Conservation (phyloP, 805 yeast species). For the Diddensiella santjacobensis region DNA sequence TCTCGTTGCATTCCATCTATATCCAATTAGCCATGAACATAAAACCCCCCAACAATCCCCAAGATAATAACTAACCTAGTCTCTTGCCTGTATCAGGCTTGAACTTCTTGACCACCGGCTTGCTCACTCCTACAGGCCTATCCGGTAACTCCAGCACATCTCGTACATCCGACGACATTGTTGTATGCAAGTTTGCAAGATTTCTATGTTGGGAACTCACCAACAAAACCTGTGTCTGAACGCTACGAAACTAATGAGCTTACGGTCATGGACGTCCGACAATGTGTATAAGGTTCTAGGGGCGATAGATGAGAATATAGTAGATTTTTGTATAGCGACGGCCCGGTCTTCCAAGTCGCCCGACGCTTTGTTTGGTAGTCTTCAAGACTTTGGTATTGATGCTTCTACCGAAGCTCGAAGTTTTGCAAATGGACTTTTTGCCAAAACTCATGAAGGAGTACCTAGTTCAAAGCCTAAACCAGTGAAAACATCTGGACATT, state of each 20-base stretch:
- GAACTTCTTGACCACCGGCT: conserved; percentile 22
- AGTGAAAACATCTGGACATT: conserved; percentile 5
- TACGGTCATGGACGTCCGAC: conserved; percentile 25
- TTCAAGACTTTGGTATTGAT: conserved; percentile 26
- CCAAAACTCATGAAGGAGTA: conserved; percentile 9
- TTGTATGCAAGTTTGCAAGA: not conserved
- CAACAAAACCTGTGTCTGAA: not conserved
- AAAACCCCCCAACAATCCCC: conserved; percentile 4
- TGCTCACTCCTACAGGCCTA: conserved; percentile 13
- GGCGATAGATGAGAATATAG: conserved; percentile 26
- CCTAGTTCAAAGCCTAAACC: not conserved
- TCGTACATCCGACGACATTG: conserved; percentile 30
- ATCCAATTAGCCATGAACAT: not conserved
- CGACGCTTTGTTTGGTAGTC: conserved; percentile 12
- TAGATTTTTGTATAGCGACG: conserved; percentile 28
- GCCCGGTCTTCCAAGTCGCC: conserved; percentile 25
- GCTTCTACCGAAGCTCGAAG: conserved; percentile 5
- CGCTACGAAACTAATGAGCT: not conserved
- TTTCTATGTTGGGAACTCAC: not conserved
- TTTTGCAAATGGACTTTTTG: conserved; percentile 23
- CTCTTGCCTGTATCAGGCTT: conserved; percentile 19
- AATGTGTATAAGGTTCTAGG: conserved; percentile 21
- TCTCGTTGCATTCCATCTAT: conserved; percentile 81
- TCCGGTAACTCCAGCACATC: conserved; percentile 31
- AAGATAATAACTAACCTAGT: conserved; percentile 4